Conservation (phyloP, 768 basidiomycete species). For the Neoboletus brunneissimus region DNA sequence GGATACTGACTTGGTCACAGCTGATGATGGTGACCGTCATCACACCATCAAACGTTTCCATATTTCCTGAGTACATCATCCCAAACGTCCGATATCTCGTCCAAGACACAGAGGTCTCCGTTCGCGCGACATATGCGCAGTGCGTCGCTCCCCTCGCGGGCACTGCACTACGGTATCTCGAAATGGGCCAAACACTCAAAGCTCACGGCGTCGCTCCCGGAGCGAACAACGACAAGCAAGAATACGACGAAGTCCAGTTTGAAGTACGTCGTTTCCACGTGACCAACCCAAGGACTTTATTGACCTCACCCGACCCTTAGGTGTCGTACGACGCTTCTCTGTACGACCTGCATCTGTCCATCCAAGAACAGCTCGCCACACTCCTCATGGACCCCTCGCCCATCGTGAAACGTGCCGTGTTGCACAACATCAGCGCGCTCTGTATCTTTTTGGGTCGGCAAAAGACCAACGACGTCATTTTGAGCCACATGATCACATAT, state of each 20-base stretch:
- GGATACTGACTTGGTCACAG: constrained; percentile 37
- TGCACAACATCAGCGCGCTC: constrained; percentile 82
- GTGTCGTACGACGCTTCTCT: constrained; percentile 88
- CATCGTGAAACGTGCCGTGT: constrained; percentile 86
- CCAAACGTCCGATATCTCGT: constrained; percentile 84
- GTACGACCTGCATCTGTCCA: constrained; percentile 77
- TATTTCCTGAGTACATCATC: constrained; percentile 94
- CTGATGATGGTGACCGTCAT: constrained; percentile 69
- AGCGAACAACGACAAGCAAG: constrained; percentile 49
- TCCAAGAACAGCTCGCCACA: constrained; percentile 84
- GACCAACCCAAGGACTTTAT: background rate
- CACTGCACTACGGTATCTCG: constrained; percentile 82
- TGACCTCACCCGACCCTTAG: constrained; percentile 38
- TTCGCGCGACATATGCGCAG: constrained; percentile 78
- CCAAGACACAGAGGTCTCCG: constrained; percentile 81
- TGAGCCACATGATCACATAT: constrained; percentile 85
- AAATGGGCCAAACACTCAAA: constrained; percentile 90
- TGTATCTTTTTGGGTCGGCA: constrained; percentile 93
- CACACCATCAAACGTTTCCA: constrained; percentile 57
- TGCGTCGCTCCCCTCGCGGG: constrained; percentile 84
- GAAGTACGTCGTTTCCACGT: constrained; percentile 50
- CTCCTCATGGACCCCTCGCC: constrained; percentile 88
- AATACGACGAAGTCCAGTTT: constrained; percentile 75
- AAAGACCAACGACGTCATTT: constrained; percentile 89
- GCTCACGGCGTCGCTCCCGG: constrained; percentile 65